Evolutionary conservation across 768 basidiomycete genomes (phyloP), one percentile per base, ranked within the genome.

Genomic region (Hericium rajendrae): DNA sequence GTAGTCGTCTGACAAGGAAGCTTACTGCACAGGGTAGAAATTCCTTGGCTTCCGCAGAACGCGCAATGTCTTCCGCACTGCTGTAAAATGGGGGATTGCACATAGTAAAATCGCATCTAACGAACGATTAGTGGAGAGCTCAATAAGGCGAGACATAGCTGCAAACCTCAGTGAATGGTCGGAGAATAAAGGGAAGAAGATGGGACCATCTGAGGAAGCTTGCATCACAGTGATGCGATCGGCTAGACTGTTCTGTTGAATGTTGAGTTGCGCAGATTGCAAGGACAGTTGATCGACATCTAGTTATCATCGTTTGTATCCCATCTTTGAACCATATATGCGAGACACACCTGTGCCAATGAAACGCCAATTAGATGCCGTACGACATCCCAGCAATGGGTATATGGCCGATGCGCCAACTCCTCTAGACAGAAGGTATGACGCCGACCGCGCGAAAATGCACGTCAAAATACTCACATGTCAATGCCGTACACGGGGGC

Each of bases 41-140:
- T 50, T 81, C 80, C 64, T 98, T 97, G 6, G 72, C 71, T 18
- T 77, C 77, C 0, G 83, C 80, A 2, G 83, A 84, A 2, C 69
- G 66, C 0, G 65, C 61, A 8, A 93, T 78, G 57, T 98, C 95
- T 32, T 84, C 81, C 0, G 68, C 65, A 57, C 84, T 88, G n/a
- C 74, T 67, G 66, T 97, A 98, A 70, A 99, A 99, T 0, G 95
- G 95, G 0, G 95, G 95, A 68, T 98, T 99, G 71, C 94, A 97
- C 84, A 98, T 91, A 0, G 85, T 83, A 62, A 95, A 92, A 57
- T 87, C 81, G 64, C 84, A 82, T 3, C 80, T 83, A 54, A 11
- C 10, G 8, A 38, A 26, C 18, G 18, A 22, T 59, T 22, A 41
- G 49, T 11, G 32, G n/a, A 28, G 20, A 56, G 43, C 48, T 49